Percentiles rank a stretch among this genome's conserved stretches.
Conservation (phyloP, 1,139 yeast species). For the Kodamaea anthophila region DNA sequence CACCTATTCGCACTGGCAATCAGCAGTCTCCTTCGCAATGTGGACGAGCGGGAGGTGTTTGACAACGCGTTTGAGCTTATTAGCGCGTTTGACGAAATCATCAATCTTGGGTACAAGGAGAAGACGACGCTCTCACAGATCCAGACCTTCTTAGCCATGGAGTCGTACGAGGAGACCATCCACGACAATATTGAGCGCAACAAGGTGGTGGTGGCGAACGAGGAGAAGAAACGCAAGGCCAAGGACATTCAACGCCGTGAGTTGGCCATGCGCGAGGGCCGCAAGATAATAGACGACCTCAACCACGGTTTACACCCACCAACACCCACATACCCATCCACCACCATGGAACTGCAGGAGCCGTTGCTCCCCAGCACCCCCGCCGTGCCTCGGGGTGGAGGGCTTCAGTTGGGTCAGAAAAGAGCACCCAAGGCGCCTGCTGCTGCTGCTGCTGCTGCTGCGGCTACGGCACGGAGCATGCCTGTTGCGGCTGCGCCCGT, state of each 20-base stretch:
- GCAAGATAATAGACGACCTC: conserved; percentile 9
- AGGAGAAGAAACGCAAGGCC: conserved; percentile 94
- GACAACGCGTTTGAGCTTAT: conserved; percentile 83
- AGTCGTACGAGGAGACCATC: conserved; percentile 95
- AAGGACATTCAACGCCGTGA: conserved; percentile 90
- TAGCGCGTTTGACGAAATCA: conserved; percentile 90
- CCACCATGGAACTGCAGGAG: conserved; percentile 13
- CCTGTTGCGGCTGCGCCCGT: neutral
- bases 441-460: conserved; percentile 9
- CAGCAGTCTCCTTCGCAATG: conserved; percentile 61
- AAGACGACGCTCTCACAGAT: conserved; percentile 79
- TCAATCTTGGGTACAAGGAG: conserved; percentile 86
- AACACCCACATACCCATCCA: conserved; percentile 26
- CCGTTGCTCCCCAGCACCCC: conserved; percentile 4
- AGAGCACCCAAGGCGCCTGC: conserved; percentile 19
- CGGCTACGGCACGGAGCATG: conserved; percentile 11
- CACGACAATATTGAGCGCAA: conserved; percentile 96
- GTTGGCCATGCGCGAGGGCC: conserved; percentile 38
- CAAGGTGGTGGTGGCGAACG: conserved; percentile 94
- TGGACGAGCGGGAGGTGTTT: conserved; percentile 81
- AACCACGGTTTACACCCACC: conserved; percentile 21
- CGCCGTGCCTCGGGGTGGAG: conserved; percentile 46
- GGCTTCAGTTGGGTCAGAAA: conserved; percentile 66
- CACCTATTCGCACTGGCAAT: conserved; percentile 80
- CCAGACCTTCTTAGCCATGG: conserved; percentile 91